A percentile compares a stretch with the other conserved stretches of the same genome.
Conservation (phyloP, 371 early-diverging fungal genomes). For the Lichtheimia hyalospora region DNA sequence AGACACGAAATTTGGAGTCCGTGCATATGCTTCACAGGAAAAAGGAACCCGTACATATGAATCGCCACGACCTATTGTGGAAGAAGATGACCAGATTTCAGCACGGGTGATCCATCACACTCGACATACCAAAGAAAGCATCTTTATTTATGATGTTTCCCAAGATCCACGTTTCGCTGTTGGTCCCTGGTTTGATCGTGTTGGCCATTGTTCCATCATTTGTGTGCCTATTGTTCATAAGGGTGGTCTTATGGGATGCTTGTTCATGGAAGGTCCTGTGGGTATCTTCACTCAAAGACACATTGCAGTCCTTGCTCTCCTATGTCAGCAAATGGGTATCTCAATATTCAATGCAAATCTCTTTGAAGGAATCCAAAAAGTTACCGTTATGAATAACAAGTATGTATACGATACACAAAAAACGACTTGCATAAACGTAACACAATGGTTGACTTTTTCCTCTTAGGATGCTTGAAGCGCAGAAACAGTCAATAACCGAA, state of each 20-base stretch:
- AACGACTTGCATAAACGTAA: neutral
- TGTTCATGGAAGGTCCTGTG: slow-evolving; percentile 55
- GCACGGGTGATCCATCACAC: slow-evolving; percentile 43
- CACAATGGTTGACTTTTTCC: neutral
- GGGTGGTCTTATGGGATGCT: slow-evolving; percentile 45
- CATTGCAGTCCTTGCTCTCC: slow-evolving; percentile 51
- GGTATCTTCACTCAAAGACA: slow-evolving; percentile 60
- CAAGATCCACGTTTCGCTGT: slow-evolving; percentile 43
- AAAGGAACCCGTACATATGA: slow-evolving; percentile 43
- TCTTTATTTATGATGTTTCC: slow-evolving; percentile 38
- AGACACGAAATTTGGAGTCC: slow-evolving; percentile 34
- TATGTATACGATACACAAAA: slow-evolving; percentile 3
- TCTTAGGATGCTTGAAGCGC: slow-evolving; percentile 46
- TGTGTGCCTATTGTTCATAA: slow-evolving; percentile 61
- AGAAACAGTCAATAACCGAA: slow-evolving; percentile 45
- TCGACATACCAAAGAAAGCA: slow-evolving; percentile 38
- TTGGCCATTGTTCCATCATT: slow-evolving; percentile 50
- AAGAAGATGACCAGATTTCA: slow-evolving; percentile 36
- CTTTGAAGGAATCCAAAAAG: slow-evolving; percentile 46
- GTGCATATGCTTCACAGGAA: slow-evolving; percentile 39
- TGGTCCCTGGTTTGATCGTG: slow-evolving; percentile 47
- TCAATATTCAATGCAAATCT: slow-evolving; percentile 58
- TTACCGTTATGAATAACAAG: slow-evolving; percentile 34
- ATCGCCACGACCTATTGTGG: slow-evolving; percentile 30
- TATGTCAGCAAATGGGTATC: slow-evolving; percentile 62